Percentiles rank a stretch among this genome's conserved stretches.
These are phyloP conservation scores for Chytriomyces sp. DNA, from an alignment of 192 early-diverging fungal genomes.

Conservation along the genomic window DNA sequence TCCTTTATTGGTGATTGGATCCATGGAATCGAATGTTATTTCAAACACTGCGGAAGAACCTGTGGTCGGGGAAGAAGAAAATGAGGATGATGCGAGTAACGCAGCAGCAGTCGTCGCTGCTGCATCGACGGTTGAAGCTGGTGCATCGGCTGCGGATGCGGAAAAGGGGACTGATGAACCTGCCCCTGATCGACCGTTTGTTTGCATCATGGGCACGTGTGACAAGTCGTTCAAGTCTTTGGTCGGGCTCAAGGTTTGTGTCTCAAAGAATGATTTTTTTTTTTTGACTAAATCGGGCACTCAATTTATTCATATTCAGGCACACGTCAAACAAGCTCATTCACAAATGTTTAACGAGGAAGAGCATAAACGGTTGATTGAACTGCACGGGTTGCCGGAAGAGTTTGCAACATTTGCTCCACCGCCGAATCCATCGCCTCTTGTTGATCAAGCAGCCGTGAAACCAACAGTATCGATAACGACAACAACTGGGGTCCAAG, in stretches of 20 bases:
- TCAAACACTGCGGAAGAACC: not conserved
- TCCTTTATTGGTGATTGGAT: constrained; percentile 14
- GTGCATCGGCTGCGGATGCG: not conserved
- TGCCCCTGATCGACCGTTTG: constrained; percentile 30
- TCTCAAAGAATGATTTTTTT: not conserved
- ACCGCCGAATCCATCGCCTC: too few species aligned
- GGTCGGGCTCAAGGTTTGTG: constrained; percentile 76
- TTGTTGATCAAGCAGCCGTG: too few species aligned
- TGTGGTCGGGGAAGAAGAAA: not conserved
- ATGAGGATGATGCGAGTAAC: not conserved
- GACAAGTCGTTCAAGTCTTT: constrained; percentile 93
- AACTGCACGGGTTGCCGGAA: constrained; percentile 14
- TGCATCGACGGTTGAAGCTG: not conserved
- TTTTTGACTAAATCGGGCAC: not conserved
- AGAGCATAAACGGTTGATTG: constrained; percentile 11
- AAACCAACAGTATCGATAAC: not conserved
- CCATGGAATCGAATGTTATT: not conserved
- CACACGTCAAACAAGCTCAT: constrained; percentile 19
- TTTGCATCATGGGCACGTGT: constrained; percentile 82
- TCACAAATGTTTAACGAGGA: constrained; percentile 1
- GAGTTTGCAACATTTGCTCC: not conserved
- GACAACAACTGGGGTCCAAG: not conserved
- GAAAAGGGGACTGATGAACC: constrained; percentile 18
- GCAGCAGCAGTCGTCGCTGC: not conserved
- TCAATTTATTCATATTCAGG: constrained; percentile 8